Evolutionary conservation across 768 basidiomycete genomes (phyloP).

Genomic region (Hysterangium stoloniferum): DNA sequence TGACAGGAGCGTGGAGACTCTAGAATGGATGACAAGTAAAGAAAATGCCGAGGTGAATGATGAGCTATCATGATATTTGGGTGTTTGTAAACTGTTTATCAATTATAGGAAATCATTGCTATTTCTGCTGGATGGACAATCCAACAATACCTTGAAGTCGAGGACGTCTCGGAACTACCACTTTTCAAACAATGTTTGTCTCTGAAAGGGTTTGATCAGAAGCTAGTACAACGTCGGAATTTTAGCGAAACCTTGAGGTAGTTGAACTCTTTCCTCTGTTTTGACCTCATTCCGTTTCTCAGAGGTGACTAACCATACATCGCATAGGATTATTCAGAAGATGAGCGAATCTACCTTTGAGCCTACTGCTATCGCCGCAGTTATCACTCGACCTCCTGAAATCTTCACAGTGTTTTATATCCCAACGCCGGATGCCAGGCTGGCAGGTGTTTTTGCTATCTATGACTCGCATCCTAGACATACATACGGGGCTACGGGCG

Average conservation of each 20-base stretch:
- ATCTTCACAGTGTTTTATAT: slow-evolving; percentile 48
- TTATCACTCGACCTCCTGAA: slow-evolving; percentile 68
- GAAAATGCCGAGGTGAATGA: slow-evolving; percentile 30
- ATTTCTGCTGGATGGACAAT: slow-evolving; percentile 53
- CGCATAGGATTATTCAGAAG: background rate
- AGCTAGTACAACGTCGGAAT: slow-evolving; percentile 27
- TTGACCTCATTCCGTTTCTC: background rate
- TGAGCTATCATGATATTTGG: background rate
- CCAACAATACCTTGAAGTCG: slow-evolving; percentile 47
- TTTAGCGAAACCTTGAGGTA: slow-evolving; percentile 31
- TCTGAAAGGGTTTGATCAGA: slow-evolving; percentile 29
- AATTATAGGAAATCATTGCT: slow-evolving; percentile 42
- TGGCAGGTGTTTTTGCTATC: slow-evolving; percentile 39
- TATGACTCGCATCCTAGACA: slow-evolving; percentile 65
- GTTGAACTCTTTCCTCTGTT: slow-evolving; percentile 6
- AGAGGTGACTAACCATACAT: background rate
- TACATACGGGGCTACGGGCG: slow-evolving; percentile 44
- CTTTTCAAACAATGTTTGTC: slow-evolving; percentile 38
- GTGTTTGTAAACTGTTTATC: slow-evolving; percentile 3
- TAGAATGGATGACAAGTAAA: slow-evolving; percentile 27
- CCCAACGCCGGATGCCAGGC: slow-evolving; percentile 22
- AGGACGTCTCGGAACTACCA: slow-evolving; percentile 41
- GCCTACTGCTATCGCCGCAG: slow-evolving; percentile 33
- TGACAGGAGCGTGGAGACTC: slow-evolving; percentile 21
- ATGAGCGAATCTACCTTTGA: slow-evolving; percentile 5